Percentiles rank a stretch among this genome's conserved stretches.
Evolutionary conservation across 148 eudicot genomes (phyloP).

Genomic region (Rhododendron ferrugineum): DNA sequence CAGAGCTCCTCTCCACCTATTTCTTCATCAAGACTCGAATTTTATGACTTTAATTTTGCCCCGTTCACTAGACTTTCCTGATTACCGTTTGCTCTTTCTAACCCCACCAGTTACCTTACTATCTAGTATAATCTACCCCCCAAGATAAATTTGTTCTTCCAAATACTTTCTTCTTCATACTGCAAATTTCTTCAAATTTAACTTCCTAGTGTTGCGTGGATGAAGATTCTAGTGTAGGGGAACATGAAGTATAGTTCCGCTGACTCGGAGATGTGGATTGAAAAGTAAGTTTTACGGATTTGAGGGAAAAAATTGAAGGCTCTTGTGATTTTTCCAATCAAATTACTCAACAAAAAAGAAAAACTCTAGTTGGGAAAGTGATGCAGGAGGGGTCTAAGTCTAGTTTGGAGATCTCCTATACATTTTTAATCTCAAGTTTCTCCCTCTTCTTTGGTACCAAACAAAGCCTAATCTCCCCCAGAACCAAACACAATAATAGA

Average conservation of each 20-base stretch:
- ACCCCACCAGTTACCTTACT: not conserved
- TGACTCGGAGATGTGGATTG: not conserved
- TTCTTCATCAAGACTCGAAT: not conserved
- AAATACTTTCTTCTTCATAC: not conserved
- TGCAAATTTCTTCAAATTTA: not conserved
- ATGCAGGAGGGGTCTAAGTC: not conserved
- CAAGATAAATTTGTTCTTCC: not conserved
- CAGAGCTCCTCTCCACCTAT: conserved; percentile 23
- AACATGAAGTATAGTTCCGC: not conserved
- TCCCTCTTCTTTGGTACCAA: not conserved
- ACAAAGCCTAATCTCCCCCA: not conserved
- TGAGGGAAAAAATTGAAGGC: not conserved
- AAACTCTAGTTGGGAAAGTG: not conserved
- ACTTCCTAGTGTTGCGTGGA: not conserved
- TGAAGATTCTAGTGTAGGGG: not conserved
- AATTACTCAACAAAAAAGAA: not conserved
- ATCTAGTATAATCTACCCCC: not conserved
- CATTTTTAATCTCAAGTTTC: too few species aligned
- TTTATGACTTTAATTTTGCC: not conserved
- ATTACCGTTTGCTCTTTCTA: not conserved
- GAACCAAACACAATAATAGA: not conserved
- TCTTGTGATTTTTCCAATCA: not conserved
- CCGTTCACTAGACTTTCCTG: not conserved
- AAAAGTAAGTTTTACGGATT: not conserved
- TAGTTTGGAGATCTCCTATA: not conserved